Conservation (phyloP, 108 stramenopile genomes). For the Discostella stelligeroides region DNA sequence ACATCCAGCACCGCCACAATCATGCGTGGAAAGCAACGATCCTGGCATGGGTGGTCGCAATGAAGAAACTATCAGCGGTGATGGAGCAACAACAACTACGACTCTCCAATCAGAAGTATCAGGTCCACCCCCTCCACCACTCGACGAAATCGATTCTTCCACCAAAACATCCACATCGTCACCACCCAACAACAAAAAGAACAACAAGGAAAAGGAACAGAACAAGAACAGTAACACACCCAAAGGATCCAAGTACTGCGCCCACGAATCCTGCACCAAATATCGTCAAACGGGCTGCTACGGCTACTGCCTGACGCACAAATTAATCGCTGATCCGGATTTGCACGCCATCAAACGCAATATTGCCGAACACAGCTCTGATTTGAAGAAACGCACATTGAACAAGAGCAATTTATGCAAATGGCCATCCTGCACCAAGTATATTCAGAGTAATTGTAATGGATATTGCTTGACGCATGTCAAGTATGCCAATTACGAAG, state of each 20-base stretch:
- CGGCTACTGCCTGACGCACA: constrained; percentile 17
- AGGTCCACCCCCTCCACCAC: no score
- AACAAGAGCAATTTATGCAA: constrained; percentile 16
- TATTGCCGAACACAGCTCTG: neutral
- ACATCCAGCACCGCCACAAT: no score
- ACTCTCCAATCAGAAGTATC: no score
- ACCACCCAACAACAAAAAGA: no score
- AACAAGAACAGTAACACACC: no score
- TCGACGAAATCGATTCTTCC: no score
- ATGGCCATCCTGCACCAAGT: constrained; percentile 17
- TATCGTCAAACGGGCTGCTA: constrained; percentile 10
- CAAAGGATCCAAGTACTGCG: constrained; percentile 22
- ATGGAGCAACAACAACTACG: no score
- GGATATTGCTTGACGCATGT: constrained; percentile 21
- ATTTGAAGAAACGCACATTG: constrained; percentile 1
- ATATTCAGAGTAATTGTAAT: constrained; percentile 21
- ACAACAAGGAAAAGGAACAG: no score
- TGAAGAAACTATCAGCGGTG: no score
- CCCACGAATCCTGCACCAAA: constrained; percentile 8
- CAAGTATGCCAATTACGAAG: constrained; percentile 4
- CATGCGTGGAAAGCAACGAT: no score
- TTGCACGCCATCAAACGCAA: neutral
- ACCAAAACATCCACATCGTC: no score
- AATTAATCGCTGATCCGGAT: neutral
- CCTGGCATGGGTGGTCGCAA: no score